Evolutionary conservation across 1,139 yeast species (phyloP).

Genomic region (Debaryomycetaceae sp.): DNA sequence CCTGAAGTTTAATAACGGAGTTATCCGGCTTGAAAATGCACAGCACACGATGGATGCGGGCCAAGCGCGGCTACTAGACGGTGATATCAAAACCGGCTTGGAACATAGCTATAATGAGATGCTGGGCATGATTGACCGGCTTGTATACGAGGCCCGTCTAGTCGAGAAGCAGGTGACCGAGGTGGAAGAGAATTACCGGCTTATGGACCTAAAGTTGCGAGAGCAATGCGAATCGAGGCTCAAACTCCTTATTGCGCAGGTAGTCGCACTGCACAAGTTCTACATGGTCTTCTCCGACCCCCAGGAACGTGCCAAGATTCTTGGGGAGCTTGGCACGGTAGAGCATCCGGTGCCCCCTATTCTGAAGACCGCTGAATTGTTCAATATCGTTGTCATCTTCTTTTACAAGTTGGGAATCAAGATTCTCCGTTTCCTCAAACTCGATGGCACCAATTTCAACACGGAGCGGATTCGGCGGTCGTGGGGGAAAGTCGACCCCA

Average conservation of each 20-base stretch:
- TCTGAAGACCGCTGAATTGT: conserved; percentile 6
- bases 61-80: conserved; percentile 21
- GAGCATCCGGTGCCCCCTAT: conserved; percentile 10
- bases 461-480: conserved; percentile 31
- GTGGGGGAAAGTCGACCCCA: conserved; percentile 38
- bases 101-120: conserved; percentile 48
- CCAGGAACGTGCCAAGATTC: conserved; percentile 18
- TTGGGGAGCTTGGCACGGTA: conserved; percentile 14
- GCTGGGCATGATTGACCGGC: conserved; percentile 60
- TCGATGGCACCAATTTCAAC: conserved; percentile 32
- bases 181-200: conserved; percentile 53
- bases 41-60: conserved; percentile 19
- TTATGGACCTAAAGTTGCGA: conserved; percentile 33
- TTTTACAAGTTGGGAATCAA: conserved; percentile 21
- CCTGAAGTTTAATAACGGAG: conserved; percentile 20
- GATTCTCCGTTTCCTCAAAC: conserved; percentile 22
- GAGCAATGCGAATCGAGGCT: conserved; percentile 20
- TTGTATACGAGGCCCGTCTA: conserved; percentile 70
- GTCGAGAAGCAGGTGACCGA: conserved; percentile 67
- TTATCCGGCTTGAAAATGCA: conserved; percentile 19
- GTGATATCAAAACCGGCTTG: conserved; percentile 23
- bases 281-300: conserved; percentile 19
- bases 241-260: conserved; percentile 23
- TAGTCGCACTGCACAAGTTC: conserved; percentile 23
- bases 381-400: conserved; percentile 17